These are phyloP conservation scores for Paramarasmius palmivorus DNA, from an alignment of 1,284 basidiomycete species.

Conservation along the genomic window DNA sequence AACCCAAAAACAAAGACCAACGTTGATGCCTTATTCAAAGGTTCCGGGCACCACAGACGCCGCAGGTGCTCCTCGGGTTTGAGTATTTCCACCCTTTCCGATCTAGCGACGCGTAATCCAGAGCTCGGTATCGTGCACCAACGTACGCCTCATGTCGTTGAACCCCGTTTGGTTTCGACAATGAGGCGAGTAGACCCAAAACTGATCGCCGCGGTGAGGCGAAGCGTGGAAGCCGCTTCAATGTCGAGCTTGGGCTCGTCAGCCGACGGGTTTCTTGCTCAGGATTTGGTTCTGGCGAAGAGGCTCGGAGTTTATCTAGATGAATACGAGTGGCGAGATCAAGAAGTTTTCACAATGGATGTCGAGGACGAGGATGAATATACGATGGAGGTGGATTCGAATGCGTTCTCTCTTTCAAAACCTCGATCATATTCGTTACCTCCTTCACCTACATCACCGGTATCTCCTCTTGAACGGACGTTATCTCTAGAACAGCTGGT, in stretches of 20 bases:
- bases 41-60: too few species aligned
- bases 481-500: constrained; percentile 1
- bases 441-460: neutral
- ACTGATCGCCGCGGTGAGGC: neutral
- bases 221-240: neutral
- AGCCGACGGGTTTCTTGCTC: neutral
- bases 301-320: neutral
- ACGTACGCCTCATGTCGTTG: too few species aligned
- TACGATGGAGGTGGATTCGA: neutral
- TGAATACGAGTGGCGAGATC: neutral
- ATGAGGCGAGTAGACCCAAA: neutral
- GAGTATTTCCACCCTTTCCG: too few species aligned
- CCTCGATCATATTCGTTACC: too few species aligned
- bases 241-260: too few species aligned
- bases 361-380: neutral
- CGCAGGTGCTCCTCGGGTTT: too few species aligned
- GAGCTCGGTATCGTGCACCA: too few species aligned
- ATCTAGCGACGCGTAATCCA: too few species aligned
- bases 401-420: neutral
- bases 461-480: neutral
- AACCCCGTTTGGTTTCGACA: too few species aligned
- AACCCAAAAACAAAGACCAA: neutral
- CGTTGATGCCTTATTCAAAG: too few species aligned
- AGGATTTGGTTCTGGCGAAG: neutral
- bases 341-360: neutral